Base-by-base conservation (phyloP, 208 protist genomes). In the Acanthamoeba castellanii region DNA sequence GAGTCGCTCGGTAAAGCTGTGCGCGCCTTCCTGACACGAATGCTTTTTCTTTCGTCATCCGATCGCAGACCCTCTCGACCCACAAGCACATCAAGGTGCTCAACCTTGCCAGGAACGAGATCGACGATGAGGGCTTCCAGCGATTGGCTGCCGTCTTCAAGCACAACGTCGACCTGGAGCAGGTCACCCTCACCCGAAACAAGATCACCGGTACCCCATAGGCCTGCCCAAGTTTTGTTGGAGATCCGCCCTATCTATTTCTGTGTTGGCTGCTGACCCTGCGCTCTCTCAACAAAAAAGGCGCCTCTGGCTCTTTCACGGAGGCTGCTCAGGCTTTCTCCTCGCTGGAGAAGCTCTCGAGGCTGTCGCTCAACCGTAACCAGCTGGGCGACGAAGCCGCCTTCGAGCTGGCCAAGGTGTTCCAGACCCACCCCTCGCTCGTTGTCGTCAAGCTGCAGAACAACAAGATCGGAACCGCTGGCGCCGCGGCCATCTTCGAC, bases 401-500 rank as follows among this genome's bases (percentile, higher is more conserved):
- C 20, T 37, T 45, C 30, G 82, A 90, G 57, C 32, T 90, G 82
- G 45, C 82, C 18, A 90, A 90, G 57, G 52, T 90, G 27, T n/a
- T 68, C 47, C 14, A 59, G 47, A 37, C 22, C 47, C 82, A 90
- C 57, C 82, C 82, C 6, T 70, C 52, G 9, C 32, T 90, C n/a
- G 57, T 90, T 25, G 32, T 25, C 32, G 55, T 90, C 82, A 59
- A 90, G 52, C 55, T 90, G 25, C 82, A 90, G 52, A 90, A 90
- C 82, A 90, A 90, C 82, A 90, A 90, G 32, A 90, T 90, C 37
- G 82, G 82, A 55, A 68, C 27, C 50, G 50, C 27, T 20, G 82
- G 82, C 18, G 82, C 82, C 22, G 37, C 57, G 7, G 82, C 82
- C 82, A 30, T 90, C 52, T 90, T 90, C 82, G 52, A 90, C 30